Evolutionary conservation across 176 grass and related monocot genomes (phyloP), one percentile per base, ranked within the genome.

Genomic region (Echinochloa phyllopogon): DNA sequence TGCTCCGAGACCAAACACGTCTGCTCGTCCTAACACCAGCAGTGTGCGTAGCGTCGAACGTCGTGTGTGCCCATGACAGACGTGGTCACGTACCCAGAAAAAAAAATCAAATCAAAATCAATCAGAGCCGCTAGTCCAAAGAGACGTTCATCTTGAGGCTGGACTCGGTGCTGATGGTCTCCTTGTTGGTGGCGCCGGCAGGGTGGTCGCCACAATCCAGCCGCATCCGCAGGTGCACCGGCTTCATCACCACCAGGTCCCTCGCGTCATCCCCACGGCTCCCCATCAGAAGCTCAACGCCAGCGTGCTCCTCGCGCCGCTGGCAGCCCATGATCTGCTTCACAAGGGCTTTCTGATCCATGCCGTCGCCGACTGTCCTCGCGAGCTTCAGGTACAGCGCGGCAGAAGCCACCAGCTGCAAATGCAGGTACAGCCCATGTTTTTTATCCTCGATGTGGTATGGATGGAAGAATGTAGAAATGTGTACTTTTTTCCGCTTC

Each of bases 141-240:
- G 80, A 77, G 75, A 98, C 53, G 40, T 86, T 60, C 66, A 95
- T 76, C 33, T 77, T 63, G 38, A 95, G 63, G 56, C 74, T 87
- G 44, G 96, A 94, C 66, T 98, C 93, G 0, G 89, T 95, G 41
- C 41, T 87, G 86, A 94, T 89, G 16, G 94, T 98, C 87, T 94
- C 96, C 51, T 93, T 95, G 83, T 87, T 90, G 0, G 89, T 95
- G 59, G 85, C 43, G 14, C 82, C 89, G 5, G 89, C 85, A 4
- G 96, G 96, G 68, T 98, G 91, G 45, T 98, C 96, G 2, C 75
- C 83, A 7, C 96, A 98, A 17, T 86, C 83, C 38, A 97, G 25
- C 39, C 72, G 87, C 82, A 98, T 70, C 66, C 93, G 86, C 21
- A 98, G 81, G 13, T 92, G 87, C 80, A 91, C 64, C 4, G 93